Base-by-base conservation (phyloP, 441 rosid genomes). In the Brassica hybrid region DNA sequence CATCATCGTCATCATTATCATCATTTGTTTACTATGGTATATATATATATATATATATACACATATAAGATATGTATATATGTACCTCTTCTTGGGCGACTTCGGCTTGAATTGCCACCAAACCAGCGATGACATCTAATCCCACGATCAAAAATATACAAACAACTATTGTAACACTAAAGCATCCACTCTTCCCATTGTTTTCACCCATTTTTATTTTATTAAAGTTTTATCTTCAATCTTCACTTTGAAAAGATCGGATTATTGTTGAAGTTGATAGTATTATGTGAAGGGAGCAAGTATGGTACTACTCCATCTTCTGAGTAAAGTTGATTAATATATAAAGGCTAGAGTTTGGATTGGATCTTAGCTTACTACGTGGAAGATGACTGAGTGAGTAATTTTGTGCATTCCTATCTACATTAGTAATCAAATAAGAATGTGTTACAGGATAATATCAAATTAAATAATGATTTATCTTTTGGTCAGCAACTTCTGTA, bases 51-150 rank as follows among this genome's bases (percentile, higher is more conserved):
- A 32, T n/a, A n/a, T n/a, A n/a, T n/a, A n/a, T n/a, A n/a, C n/a
- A n/a, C n/a, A n/a, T n/a, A n/a, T n/a, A 18, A 64, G 3, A 7
- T 0, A 23, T 7, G 32, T 54, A 16, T 25, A n/a, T n/a, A n/a
- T n/a, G n/a, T 69, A 76, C 79, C 11, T 34, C 1, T 69, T 69
- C 45, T 52, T 76, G 79, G 45, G 74, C 43, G 17, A 12, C 5
- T 34, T 76, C 64, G 14, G 69, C 79, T 62, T 17, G 30, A 12
- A 48, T 36, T 61, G 45, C 74, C 13, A 69, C 13, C n/a, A 48
- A n/a, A 61, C 79, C 64, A 4, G 74, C 74, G 4, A 23, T 0
- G 67, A 69, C n/a, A 69, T 69, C 79, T 50, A 76, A 50, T 45
- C 69, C 63, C 27, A 76, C 63, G n/a, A 62, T 62, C 62, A 67